phyloP scores from a whole-genome alignment of 495 filamentous ascomycete species.

The Daldinia concentrica region DNA sequence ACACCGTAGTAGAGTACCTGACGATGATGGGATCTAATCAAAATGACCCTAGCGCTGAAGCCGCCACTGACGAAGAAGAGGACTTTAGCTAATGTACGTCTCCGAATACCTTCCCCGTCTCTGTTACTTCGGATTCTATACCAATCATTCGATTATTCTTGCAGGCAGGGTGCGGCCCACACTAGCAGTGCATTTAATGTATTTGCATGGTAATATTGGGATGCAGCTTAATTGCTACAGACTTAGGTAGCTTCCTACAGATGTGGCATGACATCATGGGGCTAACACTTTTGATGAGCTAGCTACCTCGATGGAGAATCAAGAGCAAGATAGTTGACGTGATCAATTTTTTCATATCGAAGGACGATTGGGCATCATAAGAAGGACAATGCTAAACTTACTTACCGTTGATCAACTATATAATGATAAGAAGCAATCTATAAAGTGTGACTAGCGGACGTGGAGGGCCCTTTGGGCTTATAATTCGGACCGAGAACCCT shows the following conservation, averaged over 20 bases:
- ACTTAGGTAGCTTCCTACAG: slow-evolving; percentile 1
- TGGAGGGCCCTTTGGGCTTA: slow-evolving; percentile 27
- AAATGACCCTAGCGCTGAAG: slow-evolving; percentile 47
- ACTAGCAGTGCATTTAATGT: slow-evolving; percentile 13
- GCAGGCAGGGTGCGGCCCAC: background rate
- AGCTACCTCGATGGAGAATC: background rate
- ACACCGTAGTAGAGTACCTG: slow-evolving; percentile 57
- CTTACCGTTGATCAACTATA: slow-evolving; percentile 15
- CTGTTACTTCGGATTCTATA: background rate
- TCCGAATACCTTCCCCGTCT: background rate
- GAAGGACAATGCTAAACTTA: slow-evolving; percentile 7
- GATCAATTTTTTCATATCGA: slow-evolving; percentile 16
- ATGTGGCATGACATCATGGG: slow-evolving; percentile 21
- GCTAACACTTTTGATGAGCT: background rate
- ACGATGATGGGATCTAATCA: slow-evolving; percentile 52
- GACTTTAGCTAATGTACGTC: slow-evolving; percentile 54
- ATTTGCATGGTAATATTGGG: slow-evolving; percentile 18
- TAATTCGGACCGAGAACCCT: slow-evolving; percentile 41
- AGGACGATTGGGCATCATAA: slow-evolving; percentile 12
- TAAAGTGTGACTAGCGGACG: slow-evolving; percentile 14
- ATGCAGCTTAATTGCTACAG: slow-evolving; percentile 19
- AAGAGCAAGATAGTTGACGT: background rate
- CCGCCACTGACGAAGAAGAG: slow-evolving; percentile 57
- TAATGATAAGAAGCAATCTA: slow-evolving; percentile 31
- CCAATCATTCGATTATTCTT: background rate